phyloP scores from a whole-genome alignment of 1,284 basidiomycete genomes.

The Sporisorium scitamineum region DNA sequence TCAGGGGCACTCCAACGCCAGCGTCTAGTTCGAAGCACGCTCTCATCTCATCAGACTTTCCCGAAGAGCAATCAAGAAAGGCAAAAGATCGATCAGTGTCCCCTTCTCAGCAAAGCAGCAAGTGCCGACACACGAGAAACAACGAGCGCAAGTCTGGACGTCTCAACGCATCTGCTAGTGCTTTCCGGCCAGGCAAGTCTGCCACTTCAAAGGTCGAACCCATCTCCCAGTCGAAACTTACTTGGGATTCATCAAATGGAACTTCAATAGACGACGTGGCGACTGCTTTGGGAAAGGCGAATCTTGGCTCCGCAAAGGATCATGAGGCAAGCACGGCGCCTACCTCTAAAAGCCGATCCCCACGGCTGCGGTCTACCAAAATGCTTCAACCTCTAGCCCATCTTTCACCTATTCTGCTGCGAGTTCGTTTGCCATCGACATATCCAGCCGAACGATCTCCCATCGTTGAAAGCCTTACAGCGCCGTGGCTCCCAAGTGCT shows the following conservation, averaged over 20 bases:
- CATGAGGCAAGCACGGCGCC: no score
- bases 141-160: not conserved
- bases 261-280: not conserved
- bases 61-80: not conserved
- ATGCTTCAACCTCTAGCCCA: constrained; percentile 22
- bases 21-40: not conserved
- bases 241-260: not conserved
- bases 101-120: not conserved
- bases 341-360: not conserved
- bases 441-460: constrained; percentile 38
- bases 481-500: constrained; percentile 33
- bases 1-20: not conserved
- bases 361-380: not conserved
- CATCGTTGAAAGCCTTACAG: constrained; percentile 23
- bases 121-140: not conserved
- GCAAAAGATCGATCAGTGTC: no score
- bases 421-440: constrained; percentile 24
- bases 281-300: constrained; percentile 1
- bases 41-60: not conserved
- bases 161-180: constrained; percentile 22
- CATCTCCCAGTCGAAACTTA: not conserved
- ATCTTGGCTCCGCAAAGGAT: not conserved
- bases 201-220: no score
- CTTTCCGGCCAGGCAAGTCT: constrained; percentile 16
- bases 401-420: constrained; percentile 35